phyloP scores from a whole-genome alignment of 2,329 filamentous ascomycete genomes.

The Cercospora sp. region DNA sequence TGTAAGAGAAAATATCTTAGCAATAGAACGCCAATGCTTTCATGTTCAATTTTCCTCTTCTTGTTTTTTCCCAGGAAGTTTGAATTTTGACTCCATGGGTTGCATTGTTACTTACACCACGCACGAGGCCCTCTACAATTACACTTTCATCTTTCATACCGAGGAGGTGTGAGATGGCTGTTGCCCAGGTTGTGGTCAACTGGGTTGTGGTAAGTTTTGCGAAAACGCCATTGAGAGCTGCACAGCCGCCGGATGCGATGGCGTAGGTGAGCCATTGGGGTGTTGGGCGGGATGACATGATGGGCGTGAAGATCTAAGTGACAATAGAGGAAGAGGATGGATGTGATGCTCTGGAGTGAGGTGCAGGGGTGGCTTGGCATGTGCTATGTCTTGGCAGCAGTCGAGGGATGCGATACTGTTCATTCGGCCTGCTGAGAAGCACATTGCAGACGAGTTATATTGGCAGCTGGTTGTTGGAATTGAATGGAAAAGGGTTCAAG shows the following conservation, averaged over 20 bases:
- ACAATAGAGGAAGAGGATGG: not conserved
- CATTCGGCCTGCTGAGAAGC: not conserved
- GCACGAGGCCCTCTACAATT: constrained; percentile 52
- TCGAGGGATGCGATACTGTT: not conserved
- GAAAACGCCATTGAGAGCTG: constrained; percentile 79
- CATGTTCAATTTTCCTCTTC: not conserved
- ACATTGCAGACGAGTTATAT: not conserved
- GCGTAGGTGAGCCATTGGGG: constrained; percentile 63
- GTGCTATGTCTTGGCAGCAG: not conserved
- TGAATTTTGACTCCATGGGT: not conserved
- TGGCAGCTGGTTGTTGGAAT: not conserved
- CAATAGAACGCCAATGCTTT: too few relatives aligned
- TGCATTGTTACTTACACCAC: constrained; percentile 48
- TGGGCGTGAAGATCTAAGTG: not conserved
- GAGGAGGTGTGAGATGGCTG: constrained; percentile 51
- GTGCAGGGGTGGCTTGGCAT: constrained; percentile 4
- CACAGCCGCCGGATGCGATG: constrained; percentile 72
- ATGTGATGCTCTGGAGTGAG: not conserved
- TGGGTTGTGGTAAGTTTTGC: constrained; percentile 73
- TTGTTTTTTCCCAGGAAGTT: not conserved
- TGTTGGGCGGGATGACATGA: constrained; percentile 19
- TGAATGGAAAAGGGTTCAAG: not conserved
- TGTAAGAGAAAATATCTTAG: constrained; percentile 36
- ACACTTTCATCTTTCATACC: constrained; percentile 50
- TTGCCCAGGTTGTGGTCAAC: constrained; percentile 57